Conservation (phyloP, 306 rosid genomes). For the Purshia tridentata region DNA sequence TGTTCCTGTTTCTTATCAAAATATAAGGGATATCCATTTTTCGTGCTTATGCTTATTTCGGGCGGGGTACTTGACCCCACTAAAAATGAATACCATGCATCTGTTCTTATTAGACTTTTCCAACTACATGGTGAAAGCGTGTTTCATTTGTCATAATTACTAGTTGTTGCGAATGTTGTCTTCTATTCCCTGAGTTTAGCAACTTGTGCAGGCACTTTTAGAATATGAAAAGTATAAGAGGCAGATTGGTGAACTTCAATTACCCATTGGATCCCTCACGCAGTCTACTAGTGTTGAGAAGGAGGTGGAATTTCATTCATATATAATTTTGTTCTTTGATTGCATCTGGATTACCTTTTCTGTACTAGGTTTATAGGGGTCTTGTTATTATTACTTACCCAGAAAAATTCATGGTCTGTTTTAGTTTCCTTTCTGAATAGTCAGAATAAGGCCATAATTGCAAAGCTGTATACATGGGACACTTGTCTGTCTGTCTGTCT, state of each 20-base stretch:
- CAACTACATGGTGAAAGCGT: neutral
- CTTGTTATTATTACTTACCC: neutral
- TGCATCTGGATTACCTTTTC: neutral
- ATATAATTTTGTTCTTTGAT: slow-evolving; percentile 11
- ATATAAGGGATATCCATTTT: neutral
- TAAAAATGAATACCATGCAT: neutral
- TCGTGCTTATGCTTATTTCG: neutral
- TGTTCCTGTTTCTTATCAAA: neutral
- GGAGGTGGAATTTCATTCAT: slow-evolving; percentile 51
- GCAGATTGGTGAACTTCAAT: slow-evolving; percentile 67
- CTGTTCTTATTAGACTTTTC: neutral
- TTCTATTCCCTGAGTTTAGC: slow-evolving; percentile 20
- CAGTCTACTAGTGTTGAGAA: slow-evolving; percentile 60
- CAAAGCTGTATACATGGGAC: too few species aligned
- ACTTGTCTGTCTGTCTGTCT: too few species aligned
- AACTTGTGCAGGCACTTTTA: slow-evolving; percentile 62
- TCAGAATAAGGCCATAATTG: neutral
- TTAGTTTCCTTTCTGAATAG: neutral
- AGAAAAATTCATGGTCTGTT: neutral
- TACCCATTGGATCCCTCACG: slow-evolving; percentile 54
- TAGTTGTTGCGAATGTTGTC: slow-evolving; percentile 16
- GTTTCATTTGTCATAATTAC: neutral
- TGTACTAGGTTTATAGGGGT: neutral
- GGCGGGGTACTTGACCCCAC: neutral
- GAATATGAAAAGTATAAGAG: slow-evolving; percentile 81